Conservation (phyloP, 345 rosid species). For the Eucalyptus marginata region DNA sequence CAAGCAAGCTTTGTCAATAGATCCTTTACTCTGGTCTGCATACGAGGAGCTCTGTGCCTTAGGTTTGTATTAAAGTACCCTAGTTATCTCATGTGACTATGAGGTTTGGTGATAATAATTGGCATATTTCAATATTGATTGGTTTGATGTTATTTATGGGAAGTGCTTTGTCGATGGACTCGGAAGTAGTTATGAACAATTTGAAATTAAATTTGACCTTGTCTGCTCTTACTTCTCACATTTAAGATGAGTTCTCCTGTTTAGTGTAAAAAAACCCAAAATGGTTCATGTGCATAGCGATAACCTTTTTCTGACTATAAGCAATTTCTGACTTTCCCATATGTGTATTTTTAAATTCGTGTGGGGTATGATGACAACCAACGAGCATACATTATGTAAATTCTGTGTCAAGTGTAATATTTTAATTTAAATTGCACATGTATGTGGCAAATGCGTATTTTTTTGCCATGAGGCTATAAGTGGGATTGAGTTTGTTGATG, state of each 20-base stretch:
- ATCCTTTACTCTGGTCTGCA: conserved; percentile 95
- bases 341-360: neutral
- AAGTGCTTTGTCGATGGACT: neutral
- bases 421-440: neutral
- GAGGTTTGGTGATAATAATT: neutral
- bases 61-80: conserved; percentile 36
- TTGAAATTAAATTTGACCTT: neutral
- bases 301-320: neutral
- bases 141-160: neutral
- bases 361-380: neutral
- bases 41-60: conserved; percentile 85
- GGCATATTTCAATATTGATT: neutral
- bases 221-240: neutral
- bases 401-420: neutral
- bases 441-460: neutral
- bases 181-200: neutral
- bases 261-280: neutral
- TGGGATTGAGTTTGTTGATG: neutral
- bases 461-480: neutral
- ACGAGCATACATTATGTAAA: neutral
- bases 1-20: conserved; percentile 70
- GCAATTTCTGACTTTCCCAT: neutral
- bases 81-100: neutral
- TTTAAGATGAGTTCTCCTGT: neutral
- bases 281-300: neutral